Conservation (phyloP, 371 early-diverging fungal genomes). For the Mortierella sp. region DNA sequence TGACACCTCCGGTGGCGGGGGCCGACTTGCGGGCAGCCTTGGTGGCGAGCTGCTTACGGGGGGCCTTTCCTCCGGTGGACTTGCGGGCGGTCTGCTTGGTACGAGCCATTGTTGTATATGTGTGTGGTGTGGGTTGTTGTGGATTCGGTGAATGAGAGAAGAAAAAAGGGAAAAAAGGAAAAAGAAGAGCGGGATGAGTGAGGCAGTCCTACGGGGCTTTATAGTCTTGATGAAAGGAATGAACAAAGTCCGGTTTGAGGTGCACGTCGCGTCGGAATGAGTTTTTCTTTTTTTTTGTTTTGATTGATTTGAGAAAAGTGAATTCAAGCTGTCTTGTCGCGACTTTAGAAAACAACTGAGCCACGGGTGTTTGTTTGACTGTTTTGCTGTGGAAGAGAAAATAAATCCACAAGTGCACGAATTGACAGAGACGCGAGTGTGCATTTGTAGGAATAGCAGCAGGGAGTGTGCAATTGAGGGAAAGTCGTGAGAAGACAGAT, state of each 20-base stretch:
- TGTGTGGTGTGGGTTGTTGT: slow-evolving; percentile 62
- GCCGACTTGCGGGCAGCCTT: slow-evolving; percentile 92
- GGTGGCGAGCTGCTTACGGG: slow-evolving; percentile 89
- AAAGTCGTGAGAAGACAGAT: no score
- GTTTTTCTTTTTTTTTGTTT: neutral
- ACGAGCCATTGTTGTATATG: slow-evolving; percentile 80
- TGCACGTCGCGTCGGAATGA: neutral
- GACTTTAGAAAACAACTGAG: no score
- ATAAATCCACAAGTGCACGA: no score
- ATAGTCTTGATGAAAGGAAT: no score
- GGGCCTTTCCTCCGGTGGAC: slow-evolving; percentile 99
- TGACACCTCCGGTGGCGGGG: slow-evolving; percentile 77
- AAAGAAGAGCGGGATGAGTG: neutral
- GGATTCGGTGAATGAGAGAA: slow-evolving; percentile 5
- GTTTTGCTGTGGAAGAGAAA: neutral
- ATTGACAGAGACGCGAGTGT: no score
- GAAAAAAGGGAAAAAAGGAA: slow-evolving; percentile 7
- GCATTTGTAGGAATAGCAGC: no score
- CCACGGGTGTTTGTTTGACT: neutral
- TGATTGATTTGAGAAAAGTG: neutral
- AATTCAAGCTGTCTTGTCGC: no score
- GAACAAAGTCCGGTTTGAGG: no score
- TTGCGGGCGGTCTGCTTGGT: slow-evolving; percentile 98
- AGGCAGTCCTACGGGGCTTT: neutral
- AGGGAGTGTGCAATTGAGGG: no score